Evolutionary conservation across 352 stramenopile genomes (phyloP), one percentile per base, ranked within the genome.

Genomic region (Globisporangium lucens): DNA sequence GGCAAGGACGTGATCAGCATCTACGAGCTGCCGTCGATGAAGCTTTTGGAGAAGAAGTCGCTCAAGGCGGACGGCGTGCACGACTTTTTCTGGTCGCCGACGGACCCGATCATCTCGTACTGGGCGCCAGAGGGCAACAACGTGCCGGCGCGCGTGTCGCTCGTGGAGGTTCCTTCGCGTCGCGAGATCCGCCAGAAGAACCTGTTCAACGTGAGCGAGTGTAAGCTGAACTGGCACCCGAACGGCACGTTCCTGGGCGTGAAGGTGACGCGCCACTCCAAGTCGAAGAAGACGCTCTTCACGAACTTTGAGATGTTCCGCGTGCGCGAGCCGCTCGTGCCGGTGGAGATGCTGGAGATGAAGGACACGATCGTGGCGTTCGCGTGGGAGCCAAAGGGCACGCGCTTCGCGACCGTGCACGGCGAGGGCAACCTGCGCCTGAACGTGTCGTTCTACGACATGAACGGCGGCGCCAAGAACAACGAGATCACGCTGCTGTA

Each of bases 231-330:
- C 56, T 99, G 96, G 96, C 97, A 99, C 72, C 87, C 97, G 70
- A 93, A 98, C 67, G 98, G 98, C 65, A 93, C 97, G 52, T 98
- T 95, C 79, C 64, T 98, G 52, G 96, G 89, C 63, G 93, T 95
- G 33, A 94, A 95, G 73, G 90, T 95, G 24, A 95, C 86, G 57
- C 85, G 88, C 46, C 86, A 94, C 79, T 93, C 85, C 71, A 96
- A 94, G 82, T 93, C 83, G 4, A 99, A 99, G 83, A 99, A 99
- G 87, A 99, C 97, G 43, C 84, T 98, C 56, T 99, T 98, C 85
- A 99, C 98, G 63, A 99, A 99, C 75, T 98, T 99, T 75, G 97
- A 99, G 78, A 80, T 99, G 52, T 99, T 99, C 83, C 87, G 97
- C 62, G 81, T 99, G 51, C 92, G 91, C 53, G 95, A 99, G 71